Percentiles rank a stretch among this genome's conserved stretches.
These are phyloP conservation scores for Chrysoporthe puriensis DNA, from an alignment of 2,329 filamentous ascomycete genomes.

Conservation along the genomic window DNA sequence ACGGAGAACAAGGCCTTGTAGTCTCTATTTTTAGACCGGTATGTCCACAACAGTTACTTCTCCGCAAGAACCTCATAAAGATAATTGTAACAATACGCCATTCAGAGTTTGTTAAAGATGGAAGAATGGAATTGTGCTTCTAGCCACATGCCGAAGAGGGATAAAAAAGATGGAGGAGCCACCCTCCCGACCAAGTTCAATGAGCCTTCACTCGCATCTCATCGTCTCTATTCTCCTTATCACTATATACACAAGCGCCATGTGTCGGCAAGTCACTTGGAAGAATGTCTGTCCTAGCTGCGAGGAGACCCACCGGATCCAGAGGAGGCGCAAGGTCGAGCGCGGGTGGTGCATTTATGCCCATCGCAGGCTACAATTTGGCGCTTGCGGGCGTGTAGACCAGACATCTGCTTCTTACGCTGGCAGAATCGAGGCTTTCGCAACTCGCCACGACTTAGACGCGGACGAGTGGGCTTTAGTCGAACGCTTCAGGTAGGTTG, in stretches of 20 bases:
- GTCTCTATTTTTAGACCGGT: not conserved
- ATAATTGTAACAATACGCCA: not conserved
- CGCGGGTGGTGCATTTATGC: slow-evolving; percentile 14
- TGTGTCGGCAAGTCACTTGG: slow-evolving; percentile 16
- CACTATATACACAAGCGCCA: not conserved
- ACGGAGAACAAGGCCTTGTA: too few species aligned
- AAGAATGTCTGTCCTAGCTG: slow-evolving; percentile 14
- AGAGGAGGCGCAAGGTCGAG: slow-evolving; percentile 14
- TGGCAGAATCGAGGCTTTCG: slow-evolving; percentile 4
- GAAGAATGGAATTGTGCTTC: not conserved
- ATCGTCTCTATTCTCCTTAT: not conserved
- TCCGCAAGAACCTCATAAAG: not conserved
- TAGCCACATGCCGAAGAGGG: not conserved
- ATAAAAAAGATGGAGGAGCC: not conserved
- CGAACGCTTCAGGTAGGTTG: slow-evolving; percentile 9
- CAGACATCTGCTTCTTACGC: not conserved
- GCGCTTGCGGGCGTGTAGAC: not conserved
- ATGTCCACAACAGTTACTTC: too few species aligned
- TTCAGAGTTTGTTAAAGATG: not conserved
- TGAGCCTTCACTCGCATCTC: not conserved
- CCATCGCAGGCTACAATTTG: not conserved
- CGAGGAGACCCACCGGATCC: slow-evolving; percentile 3
- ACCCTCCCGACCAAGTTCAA: not conserved
- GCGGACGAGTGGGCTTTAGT: not conserved
- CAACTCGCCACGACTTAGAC: not conserved